Conservation (phyloP, 192 early-diverging fungal species). For the Backusella macrospora region DNA sequence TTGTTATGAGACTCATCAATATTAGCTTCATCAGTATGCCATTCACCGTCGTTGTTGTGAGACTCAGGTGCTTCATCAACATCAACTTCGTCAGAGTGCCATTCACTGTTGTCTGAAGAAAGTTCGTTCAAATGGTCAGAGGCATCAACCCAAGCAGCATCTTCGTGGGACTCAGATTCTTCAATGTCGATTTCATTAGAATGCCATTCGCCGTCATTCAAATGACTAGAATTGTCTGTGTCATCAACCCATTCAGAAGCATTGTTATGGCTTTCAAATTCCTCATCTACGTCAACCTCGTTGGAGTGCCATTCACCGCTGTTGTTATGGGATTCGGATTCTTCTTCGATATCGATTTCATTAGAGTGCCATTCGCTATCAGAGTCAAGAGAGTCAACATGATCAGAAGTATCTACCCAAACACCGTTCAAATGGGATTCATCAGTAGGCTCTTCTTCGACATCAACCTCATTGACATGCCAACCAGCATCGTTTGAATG, state of each 20-base stretch:
- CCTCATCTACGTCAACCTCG: neutral
- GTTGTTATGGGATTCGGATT: neutral
- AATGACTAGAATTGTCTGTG: neutral
- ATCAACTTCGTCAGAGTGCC: conserved; percentile 16
- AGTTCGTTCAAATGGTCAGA: neutral
- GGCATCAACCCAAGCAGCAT: neutral
- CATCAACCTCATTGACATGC: neutral
- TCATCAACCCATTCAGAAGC: conserved; percentile 1
- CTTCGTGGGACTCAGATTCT: neutral
- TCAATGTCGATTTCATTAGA: neutral
- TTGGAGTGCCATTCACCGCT: neutral
- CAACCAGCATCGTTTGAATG: neutral
- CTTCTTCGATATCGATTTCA: neutral
- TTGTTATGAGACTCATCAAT: neutral
- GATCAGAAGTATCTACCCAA: conserved; percentile 2
- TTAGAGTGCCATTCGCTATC: neutral
- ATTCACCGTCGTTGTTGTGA: conserved; percentile 4
- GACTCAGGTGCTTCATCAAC: too few species aligned
- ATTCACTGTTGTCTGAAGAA: neutral
- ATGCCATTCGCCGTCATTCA: neutral
- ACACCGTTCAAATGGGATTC: neutral
- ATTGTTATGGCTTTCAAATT: neutral
- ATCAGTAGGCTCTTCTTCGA: neutral
- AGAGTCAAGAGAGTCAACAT: neutral
- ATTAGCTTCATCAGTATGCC: conserved; percentile 5